phyloP scores from a whole-genome alignment of 2,329 filamentous ascomycete genomes.

The Arthrobotrys megalospora region DNA sequence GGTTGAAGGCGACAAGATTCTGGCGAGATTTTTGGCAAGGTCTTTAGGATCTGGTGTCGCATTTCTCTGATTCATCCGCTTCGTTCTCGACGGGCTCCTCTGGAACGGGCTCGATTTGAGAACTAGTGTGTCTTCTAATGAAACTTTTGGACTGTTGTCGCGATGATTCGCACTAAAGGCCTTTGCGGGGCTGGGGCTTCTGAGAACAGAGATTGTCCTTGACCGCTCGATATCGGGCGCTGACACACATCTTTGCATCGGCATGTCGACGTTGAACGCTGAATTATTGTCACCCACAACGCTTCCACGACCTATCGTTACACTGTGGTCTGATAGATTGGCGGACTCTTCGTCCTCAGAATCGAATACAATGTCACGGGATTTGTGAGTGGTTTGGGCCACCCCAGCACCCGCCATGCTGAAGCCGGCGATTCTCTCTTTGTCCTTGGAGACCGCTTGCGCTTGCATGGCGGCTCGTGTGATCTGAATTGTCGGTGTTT shows the following conservation, averaged over 20 bases:
- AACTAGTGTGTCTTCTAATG: slow-evolving; percentile 36
- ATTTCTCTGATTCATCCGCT: slow-evolving; percentile 48
- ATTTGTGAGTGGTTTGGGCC: neutral
- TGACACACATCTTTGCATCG: slow-evolving; percentile 17
- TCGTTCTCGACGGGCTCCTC: slow-evolving; percentile 49
- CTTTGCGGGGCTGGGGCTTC: slow-evolving; percentile 42
- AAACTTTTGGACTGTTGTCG: slow-evolving; percentile 48
- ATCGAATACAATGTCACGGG: slow-evolving; percentile 38
- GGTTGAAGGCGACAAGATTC: slow-evolving; percentile 27
- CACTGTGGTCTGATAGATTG: slow-evolving; percentile 43
- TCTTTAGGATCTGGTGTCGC: slow-evolving; percentile 49
- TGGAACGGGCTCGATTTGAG: slow-evolving; percentile 49
- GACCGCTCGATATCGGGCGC: slow-evolving; percentile 28
- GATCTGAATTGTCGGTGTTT: slow-evolving; percentile 1
- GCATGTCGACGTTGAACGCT: slow-evolving; percentile 23
- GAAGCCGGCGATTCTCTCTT: neutral
- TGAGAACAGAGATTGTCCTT: slow-evolving; percentile 12
- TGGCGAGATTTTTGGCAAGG: slow-evolving; percentile 43
- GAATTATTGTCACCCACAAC: slow-evolving; percentile 31
- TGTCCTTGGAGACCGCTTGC: neutral
- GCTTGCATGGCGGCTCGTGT: slow-evolving; percentile 1
- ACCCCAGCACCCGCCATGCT: neutral
- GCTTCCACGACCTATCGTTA: slow-evolving; percentile 40
- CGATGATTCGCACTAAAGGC: slow-evolving; percentile 37
- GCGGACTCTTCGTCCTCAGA: slow-evolving; percentile 39